Conservation (phyloP, 768 basidiomycete species). For the Filobasidium wieringae region DNA sequence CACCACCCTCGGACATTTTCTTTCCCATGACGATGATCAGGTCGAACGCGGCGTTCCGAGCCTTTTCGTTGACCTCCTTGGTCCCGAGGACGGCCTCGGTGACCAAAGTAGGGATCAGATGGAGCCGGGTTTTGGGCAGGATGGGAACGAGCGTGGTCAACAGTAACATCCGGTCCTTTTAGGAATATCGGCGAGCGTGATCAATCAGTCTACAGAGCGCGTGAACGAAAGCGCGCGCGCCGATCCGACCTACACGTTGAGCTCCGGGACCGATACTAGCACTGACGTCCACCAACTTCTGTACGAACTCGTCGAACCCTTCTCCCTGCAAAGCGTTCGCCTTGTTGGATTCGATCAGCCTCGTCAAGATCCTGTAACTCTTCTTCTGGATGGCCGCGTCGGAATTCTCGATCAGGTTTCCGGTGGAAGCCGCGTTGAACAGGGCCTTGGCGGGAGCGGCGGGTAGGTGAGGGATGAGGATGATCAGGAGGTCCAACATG, state of each 20-base stretch:
- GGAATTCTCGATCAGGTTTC: slow-evolving; percentile 57
- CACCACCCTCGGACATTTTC: slow-evolving; percentile 79
- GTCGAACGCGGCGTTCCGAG: slow-evolving; percentile 78
- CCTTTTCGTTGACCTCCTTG: slow-evolving; percentile 91
- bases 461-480: slow-evolving; percentile 67
- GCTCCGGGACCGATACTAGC: slow-evolving; percentile 65
- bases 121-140: slow-evolving; percentile 60
- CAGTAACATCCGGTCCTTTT: slow-evolving; percentile 69
- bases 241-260: slow-evolving; percentile 53
- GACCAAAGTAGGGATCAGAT: slow-evolving; percentile 75
- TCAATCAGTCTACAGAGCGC: slow-evolving; percentile 11
- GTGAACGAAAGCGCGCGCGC: background rate
- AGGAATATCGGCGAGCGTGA: too few relatives aligned
- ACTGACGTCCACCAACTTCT: slow-evolving; percentile 53
- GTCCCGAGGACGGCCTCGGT: slow-evolving; percentile 91
- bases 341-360: slow-evolving; percentile 56
- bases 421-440: slow-evolving; percentile 57
- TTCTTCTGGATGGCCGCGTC: slow-evolving; percentile 92
- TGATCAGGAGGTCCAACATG: slow-evolving; percentile 64
- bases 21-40: slow-evolving; percentile 78
- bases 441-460: slow-evolving; percentile 51
- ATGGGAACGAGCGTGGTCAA: slow-evolving; percentile 56
- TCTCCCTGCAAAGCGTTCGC: slow-evolving; percentile 33
- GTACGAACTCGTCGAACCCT: slow-evolving; percentile 51
- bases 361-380: slow-evolving; percentile 74